These are phyloP conservation scores for Cardiospermum halicacabum DNA, from an alignment of 345 rosid genomes.

Conservation along the genomic window DNA sequence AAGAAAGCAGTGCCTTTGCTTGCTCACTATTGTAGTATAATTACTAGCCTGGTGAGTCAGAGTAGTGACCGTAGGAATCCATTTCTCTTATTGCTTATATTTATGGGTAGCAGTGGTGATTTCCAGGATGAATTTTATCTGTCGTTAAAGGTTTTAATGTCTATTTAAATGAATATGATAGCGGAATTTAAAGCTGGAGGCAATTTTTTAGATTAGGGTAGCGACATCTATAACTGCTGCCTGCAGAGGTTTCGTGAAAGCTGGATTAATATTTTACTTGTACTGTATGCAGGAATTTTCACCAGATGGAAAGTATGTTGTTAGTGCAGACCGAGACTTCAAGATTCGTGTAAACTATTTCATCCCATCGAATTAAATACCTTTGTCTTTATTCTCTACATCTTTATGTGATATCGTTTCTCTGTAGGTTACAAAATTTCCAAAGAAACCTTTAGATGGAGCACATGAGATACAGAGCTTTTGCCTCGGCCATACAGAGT, in stretches of 20 bases:
- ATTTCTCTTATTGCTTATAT: neutral
- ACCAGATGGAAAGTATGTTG: constrained; percentile 64
- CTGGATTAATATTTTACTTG: constrained; percentile 1
- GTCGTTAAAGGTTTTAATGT: neutral
- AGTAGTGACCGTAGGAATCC: neutral
- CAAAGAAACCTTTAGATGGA: constrained; percentile 75
- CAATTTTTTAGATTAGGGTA: neutral
- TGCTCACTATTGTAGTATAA: constrained; percentile 95
- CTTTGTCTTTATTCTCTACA: constrained; percentile 9
- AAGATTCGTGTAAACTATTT: constrained; percentile 72
- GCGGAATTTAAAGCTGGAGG: neutral
- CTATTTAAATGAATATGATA: neutral
- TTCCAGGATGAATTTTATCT: neutral
- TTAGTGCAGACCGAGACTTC: constrained; percentile 85
- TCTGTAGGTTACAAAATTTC: constrained; percentile 71
- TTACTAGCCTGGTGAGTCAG: constrained; percentile 68
- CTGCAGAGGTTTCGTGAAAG: neutral
- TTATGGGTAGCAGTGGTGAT: neutral
- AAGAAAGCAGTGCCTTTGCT: constrained; percentile 66
- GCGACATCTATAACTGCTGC: neutral
- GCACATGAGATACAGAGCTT: constrained; percentile 95
- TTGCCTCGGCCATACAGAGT: constrained; percentile 97
- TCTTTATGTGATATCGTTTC: constrained; percentile 12
- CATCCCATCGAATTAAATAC: constrained; percentile 7
- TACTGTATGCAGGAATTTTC: constrained; percentile 70